Evolutionary conservation across 192 early-diverging fungal species (phyloP).

Genomic region (Spinellus fusiger): DNA sequence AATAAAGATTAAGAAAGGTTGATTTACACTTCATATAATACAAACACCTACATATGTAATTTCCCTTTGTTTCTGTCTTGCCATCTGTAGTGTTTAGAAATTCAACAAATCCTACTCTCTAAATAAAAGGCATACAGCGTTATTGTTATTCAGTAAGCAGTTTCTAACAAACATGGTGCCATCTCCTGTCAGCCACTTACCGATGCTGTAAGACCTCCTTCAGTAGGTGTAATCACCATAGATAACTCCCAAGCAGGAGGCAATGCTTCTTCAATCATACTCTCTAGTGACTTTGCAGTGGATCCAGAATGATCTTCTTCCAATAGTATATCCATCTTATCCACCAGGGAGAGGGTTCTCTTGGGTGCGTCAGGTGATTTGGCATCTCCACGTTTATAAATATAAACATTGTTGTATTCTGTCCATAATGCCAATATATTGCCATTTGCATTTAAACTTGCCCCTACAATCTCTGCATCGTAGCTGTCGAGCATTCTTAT

Average conservation of each 20-base stretch:
- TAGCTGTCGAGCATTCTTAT: not conserved
- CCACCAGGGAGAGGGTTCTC: not conserved
- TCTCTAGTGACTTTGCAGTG: too few species aligned
- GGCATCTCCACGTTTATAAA: conserved; percentile 21
- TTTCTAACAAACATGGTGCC: not conserved
- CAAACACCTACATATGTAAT: conserved; percentile 8
- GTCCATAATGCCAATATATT: conserved; percentile 19
- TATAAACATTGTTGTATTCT: conserved; percentile 15
- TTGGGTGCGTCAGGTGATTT: not conserved
- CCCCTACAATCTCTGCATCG: conserved; percentile 6
- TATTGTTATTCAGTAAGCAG: too few species aligned
- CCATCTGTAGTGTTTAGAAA: not conserved
- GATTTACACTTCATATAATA: not conserved
- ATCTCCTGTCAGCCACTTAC: too few species aligned
- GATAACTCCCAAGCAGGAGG: conserved; percentile 3
- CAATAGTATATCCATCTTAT: not conserved
- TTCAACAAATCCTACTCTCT: not conserved
- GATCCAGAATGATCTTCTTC: not conserved
- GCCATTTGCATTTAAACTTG: conserved; percentile 9
- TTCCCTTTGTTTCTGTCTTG: not conserved
- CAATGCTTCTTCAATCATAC: too few species aligned
- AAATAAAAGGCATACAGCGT: not conserved
- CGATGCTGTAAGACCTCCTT: not conserved
- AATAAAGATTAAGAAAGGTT: not conserved
- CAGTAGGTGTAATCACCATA: conserved; percentile 1